These are phyloP conservation scores for Dentipellis sp. DNA, from an alignment of 768 basidiomycete genomes.

Conservation along the genomic window DNA sequence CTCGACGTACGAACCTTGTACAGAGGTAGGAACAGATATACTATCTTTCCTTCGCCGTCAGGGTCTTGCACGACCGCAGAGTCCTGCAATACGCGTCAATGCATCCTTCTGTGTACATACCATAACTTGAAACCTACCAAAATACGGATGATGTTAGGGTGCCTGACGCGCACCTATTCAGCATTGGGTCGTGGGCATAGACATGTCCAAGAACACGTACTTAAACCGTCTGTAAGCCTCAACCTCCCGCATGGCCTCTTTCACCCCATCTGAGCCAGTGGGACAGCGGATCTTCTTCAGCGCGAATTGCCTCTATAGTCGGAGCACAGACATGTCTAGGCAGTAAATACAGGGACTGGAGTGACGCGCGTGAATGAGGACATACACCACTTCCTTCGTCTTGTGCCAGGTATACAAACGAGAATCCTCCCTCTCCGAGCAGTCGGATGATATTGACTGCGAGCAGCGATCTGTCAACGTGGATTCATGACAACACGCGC, in stretches of 20 bases:
- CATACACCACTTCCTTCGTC: slow-evolving; percentile 79
- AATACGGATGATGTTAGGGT: slow-evolving; percentile 95
- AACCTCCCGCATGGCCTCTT: slow-evolving; percentile 82
- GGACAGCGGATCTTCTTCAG: slow-evolving; percentile 96
- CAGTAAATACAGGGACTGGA: slow-evolving; percentile 5
- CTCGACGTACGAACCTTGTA: slow-evolving; percentile 53
- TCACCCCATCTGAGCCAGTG: slow-evolving; percentile 78
- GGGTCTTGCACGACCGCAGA: slow-evolving; percentile 93
- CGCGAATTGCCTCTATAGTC: slow-evolving; percentile 74
- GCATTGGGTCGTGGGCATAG: too few relatives aligned
- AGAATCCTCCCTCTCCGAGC: slow-evolving; percentile 94
- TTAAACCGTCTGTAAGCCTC: slow-evolving; percentile 94
- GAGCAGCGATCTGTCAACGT: neutral
- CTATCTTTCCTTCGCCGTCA: slow-evolving; percentile 87
- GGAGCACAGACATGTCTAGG: neutral
- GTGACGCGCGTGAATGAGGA: slow-evolving; percentile 5
- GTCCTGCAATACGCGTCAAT: slow-evolving; percentile 39
- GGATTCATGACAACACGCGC: neutral
- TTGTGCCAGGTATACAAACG: slow-evolving; percentile 83
- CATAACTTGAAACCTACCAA: slow-evolving; percentile 36
- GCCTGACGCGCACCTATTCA: slow-evolving; percentile 34
- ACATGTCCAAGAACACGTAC: slow-evolving; percentile 33
- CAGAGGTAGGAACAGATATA: slow-evolving; percentile 91
- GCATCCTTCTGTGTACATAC: too few relatives aligned
- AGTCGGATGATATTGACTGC: slow-evolving; percentile 85